These are phyloP conservation scores for Exophiala xenobiotica DNA, from an alignment of 2,329 filamentous ascomycete species.

Conservation along the genomic window DNA sequence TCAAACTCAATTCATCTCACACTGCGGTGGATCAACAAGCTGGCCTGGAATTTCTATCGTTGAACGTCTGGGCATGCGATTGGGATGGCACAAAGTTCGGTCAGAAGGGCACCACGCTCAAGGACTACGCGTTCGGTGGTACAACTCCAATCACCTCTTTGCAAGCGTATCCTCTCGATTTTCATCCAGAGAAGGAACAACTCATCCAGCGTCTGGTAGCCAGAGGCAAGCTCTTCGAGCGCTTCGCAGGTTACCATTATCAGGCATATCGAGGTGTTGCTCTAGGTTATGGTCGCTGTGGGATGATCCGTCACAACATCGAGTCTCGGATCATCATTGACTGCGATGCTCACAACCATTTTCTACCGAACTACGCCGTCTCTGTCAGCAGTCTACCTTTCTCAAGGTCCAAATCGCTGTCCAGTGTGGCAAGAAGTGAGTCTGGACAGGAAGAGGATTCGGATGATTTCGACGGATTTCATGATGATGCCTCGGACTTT, in stretches of 20 bases:
- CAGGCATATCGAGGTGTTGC: slow-evolving; percentile 50
- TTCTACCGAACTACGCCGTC: slow-evolving; percentile 44
- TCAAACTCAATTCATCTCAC: slow-evolving; percentile 31
- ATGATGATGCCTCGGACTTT: slow-evolving; percentile 23
- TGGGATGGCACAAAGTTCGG: slow-evolving; percentile 42
- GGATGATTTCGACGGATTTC: slow-evolving; percentile 13
- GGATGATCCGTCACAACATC: slow-evolving; percentile 35
- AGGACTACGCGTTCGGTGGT: slow-evolving; percentile 39
- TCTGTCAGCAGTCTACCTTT: slow-evolving; percentile 20
- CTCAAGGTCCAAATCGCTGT: neutral
- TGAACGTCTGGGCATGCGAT: slow-evolving; percentile 33
- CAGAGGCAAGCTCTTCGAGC: slow-evolving; percentile 49
- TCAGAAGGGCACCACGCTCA: slow-evolving; percentile 33
- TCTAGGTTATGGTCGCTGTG: slow-evolving; percentile 32
- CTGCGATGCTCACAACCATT: slow-evolving; percentile 49
- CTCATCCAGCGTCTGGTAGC: slow-evolving; percentile 43
- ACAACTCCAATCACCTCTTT: slow-evolving; percentile 39
- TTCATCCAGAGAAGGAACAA: slow-evolving; percentile 37
- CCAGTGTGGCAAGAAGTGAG: neutral
- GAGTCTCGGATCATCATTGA: slow-evolving; percentile 55
- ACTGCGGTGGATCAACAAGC: slow-evolving; percentile 12
- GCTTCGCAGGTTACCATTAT: slow-evolving; percentile 51
- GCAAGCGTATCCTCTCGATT: slow-evolving; percentile 35
- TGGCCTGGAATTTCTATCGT: slow-evolving; percentile 13
- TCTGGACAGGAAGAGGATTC: slow-evolving; percentile 26